Percentiles rank a stretch among this genome's conserved stretches.
Conservation (phyloP, 2,329 filamentous ascomycete species). For the Ambrosiella xylebori region DNA sequence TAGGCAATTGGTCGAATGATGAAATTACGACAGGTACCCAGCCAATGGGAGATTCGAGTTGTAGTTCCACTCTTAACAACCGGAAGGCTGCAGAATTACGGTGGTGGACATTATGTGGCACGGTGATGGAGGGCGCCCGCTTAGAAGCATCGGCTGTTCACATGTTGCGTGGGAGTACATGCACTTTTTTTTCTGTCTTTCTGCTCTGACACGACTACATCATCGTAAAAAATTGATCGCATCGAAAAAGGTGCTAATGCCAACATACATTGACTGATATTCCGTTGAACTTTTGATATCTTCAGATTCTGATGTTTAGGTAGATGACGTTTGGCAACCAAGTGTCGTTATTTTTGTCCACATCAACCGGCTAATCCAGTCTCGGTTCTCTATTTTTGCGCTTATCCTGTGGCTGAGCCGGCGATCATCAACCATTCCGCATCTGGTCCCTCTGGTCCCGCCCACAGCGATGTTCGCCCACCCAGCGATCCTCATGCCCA, state of each 20-base stretch:
- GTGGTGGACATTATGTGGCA: neutral
- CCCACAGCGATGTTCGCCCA: neutral
- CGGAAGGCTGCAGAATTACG: neutral
- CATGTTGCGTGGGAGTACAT: neutral
- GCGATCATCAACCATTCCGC: neutral
- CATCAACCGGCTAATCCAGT: neutral
- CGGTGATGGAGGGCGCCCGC: neutral
- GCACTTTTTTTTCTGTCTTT: neutral
- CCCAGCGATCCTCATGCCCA: neutral
- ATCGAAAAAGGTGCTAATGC: too few species aligned
- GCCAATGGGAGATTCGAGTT: too few species aligned
- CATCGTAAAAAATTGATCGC: too few species aligned
- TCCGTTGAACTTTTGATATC: too few species aligned
- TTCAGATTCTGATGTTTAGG: too few species aligned
- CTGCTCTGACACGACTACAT: neutral
- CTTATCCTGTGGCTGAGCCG: neutral
- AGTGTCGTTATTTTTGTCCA: neutral
- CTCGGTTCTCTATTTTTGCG: neutral
- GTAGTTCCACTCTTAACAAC: too few species aligned
- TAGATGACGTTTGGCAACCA: too few species aligned
- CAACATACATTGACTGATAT: too few species aligned
- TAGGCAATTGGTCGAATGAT: too few species aligned
- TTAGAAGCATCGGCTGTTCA: neutral
- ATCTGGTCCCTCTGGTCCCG: neutral
- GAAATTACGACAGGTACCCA: neutral